Evolutionary conservation across 306 rosid genomes (phyloP).

Genomic region (Fragaria nilgerrensis): DNA sequence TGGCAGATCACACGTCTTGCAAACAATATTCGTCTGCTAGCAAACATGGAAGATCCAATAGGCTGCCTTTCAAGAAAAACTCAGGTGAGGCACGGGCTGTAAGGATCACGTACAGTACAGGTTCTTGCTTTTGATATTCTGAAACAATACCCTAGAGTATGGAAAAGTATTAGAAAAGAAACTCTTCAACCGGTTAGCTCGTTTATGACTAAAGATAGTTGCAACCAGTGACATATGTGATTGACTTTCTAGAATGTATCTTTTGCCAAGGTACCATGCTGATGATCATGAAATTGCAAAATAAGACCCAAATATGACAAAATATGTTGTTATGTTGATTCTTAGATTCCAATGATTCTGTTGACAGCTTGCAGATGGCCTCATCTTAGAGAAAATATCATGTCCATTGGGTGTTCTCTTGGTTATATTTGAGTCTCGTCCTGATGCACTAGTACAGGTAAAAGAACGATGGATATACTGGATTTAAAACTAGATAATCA

Average conservation of each 20-base stretch:
- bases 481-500: neutral
- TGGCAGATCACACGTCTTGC: constrained; percentile 82
- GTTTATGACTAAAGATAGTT: neutral
- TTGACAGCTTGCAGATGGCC: constrained; percentile 83
- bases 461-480: constrained; percentile 5
- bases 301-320: constrained; percentile 14
- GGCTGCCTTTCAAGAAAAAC: constrained; percentile 71
- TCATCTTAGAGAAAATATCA: constrained; percentile 86
- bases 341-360: constrained; percentile 25
- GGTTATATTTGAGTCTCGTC: constrained; percentile 95
- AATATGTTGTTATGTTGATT: constrained; percentile 5
- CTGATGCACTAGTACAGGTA: constrained; percentile 95
- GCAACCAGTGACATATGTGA: neutral
- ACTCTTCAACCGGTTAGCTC: neutral
- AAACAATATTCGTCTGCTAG: constrained; percentile 66
- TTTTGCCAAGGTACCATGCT: constrained; percentile 8
- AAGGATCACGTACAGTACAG: neutral
- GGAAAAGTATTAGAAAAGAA: neutral
- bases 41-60: constrained; percentile 95
- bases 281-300: constrained; percentile 5
- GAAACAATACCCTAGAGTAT: neutral
- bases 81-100: constrained; percentile 48
- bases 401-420: constrained; percentile 91
- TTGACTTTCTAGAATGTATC: neutral
- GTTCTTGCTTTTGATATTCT: constrained; percentile 20